Conservation (phyloP, 1,284 basidiomycete species). For the Chalciporus sp. region DNA sequence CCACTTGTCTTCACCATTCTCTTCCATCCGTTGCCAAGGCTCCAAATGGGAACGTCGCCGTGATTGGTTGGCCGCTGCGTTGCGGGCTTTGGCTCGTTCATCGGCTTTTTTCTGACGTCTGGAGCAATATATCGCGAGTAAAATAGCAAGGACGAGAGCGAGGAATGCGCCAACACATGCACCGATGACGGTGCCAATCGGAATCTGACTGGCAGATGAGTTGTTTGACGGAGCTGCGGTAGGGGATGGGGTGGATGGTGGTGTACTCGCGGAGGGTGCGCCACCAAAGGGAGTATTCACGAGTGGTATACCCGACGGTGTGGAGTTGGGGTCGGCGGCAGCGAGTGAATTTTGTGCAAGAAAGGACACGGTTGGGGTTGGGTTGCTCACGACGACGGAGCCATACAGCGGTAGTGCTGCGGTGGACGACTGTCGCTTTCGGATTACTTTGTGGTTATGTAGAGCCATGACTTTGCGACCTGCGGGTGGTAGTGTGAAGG, state of each 20-base stretch:
- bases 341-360: slow-evolving; percentile 24
- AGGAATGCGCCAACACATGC: slow-evolving; percentile 54
- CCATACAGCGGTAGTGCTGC: slow-evolving; percentile 22
- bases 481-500: not conserved
- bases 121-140: slow-evolving; percentile 51
- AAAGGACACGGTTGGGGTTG: slow-evolving; percentile 28
- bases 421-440: slow-evolving; percentile 14
- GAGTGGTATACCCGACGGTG: slow-evolving; percentile 20
- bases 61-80: slow-evolving; percentile 36
- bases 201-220: slow-evolving; percentile 35
- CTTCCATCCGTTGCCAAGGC: slow-evolving; percentile 48
- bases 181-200: slow-evolving; percentile 52
- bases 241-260: slow-evolving; percentile 15
- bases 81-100: slow-evolving; percentile 29
- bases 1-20: slow-evolving; percentile 43
- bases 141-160: slow-evolving; percentile 45
- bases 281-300: not conserved
- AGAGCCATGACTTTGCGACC: slow-evolving; percentile 16
- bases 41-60: slow-evolving; percentile 47
- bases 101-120: slow-evolving; percentile 40
- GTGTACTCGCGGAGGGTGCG: slow-evolving; percentile 1
- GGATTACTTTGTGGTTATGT: slow-evolving; percentile 9
- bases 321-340: not conserved
- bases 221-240: slow-evolving; percentile 18
- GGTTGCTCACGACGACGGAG: slow-evolving; percentile 24